A percentile compares a stretch with the other conserved stretches of the same genome.
These are phyloP conservation scores for Fraxinus greggii DNA, from an alignment of 305 asterid species.

Conservation along the genomic window DNA sequence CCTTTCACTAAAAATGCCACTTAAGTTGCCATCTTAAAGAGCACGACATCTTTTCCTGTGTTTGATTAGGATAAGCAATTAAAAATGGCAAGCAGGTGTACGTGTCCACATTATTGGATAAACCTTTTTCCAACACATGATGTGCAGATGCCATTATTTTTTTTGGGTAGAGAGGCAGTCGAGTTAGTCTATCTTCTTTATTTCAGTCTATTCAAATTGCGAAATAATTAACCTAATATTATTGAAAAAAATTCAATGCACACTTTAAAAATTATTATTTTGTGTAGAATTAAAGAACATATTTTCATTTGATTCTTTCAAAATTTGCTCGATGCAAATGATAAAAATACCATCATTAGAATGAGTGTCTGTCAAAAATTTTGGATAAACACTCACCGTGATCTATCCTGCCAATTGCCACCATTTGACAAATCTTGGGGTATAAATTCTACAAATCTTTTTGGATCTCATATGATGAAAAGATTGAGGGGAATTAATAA, in stretches of 20 bases:
- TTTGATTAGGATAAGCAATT: neutral
- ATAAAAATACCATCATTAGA: neutral
- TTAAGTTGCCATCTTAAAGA: neutral
- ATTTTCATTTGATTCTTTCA: too few relatives aligned
- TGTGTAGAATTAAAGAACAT: too few relatives aligned
- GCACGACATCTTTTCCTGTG: neutral
- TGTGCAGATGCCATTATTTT: neutral
- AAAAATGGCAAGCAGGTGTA: neutral
- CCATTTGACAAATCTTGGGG: too few relatives aligned
- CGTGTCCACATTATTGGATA: neutral
- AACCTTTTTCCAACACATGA: neutral
- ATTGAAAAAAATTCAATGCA: neutral
- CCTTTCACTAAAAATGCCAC: neutral
- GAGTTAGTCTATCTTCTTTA: neutral
- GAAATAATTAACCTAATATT: neutral
- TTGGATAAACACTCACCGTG: too few relatives aligned
- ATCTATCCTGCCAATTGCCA: too few relatives aligned
- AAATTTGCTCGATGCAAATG: neutral
- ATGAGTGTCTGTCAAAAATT: too few relatives aligned
- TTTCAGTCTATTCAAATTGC: neutral
- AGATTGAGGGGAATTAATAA: neutral
- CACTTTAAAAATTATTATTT: too few relatives aligned
- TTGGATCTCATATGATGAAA: neutral
- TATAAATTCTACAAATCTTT: too few relatives aligned
- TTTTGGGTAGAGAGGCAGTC: neutral